Evolutionary conservation across 208 protist species (phyloP), one percentile per base, ranked within the genome.

Genomic region (Balamuthia mandrillaris): DNA sequence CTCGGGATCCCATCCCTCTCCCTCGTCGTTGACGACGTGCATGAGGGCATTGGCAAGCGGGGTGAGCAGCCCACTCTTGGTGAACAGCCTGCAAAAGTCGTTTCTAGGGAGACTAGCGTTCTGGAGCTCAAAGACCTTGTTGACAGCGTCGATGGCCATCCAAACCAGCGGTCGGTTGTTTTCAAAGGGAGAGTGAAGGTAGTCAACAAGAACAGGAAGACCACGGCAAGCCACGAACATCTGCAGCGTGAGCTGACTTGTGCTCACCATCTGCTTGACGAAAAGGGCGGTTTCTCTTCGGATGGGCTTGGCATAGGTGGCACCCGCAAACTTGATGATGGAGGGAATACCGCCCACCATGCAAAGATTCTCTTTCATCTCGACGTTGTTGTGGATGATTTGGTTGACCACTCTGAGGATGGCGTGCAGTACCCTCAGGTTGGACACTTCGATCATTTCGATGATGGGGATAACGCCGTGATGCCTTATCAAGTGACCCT

Each of bases 171-270:
- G 18, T 10, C 47, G 18, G 14, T n/a, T 18, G 47, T 52, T 10
- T 10, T 10, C 47, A 52, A 18, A 18, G 18, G 47, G 47, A 18
- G 14, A 18, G 14, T 52, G 14, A 18, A 10, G 42, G 41, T 94
- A 88, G 21, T 89, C 66, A 4, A 92, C 89, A 0, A 95, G 51
- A 3, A 91, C 78, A 0, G 90, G 91, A 18, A 95, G 41, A 37
- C 92, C 93, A 31, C 89, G 82, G 63, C 91, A 94, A 2, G 91
- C 92, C 31, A 95, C 91, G 63, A 95, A 94, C 92, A 95, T 95
- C 61, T 94, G 91, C 3, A 94, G 16, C 2, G 93, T 92, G 0
- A 91, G 39, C 3, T 84, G 31, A 18, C 65, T 88, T 3, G 84
- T 89, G 7, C 60, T 42, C 56, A 79, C 91, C 45, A 95, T 90